phyloP scores from a whole-genome alignment of 768 basidiomycete genomes.

The Phlebiopsis flavidoalba region DNA sequence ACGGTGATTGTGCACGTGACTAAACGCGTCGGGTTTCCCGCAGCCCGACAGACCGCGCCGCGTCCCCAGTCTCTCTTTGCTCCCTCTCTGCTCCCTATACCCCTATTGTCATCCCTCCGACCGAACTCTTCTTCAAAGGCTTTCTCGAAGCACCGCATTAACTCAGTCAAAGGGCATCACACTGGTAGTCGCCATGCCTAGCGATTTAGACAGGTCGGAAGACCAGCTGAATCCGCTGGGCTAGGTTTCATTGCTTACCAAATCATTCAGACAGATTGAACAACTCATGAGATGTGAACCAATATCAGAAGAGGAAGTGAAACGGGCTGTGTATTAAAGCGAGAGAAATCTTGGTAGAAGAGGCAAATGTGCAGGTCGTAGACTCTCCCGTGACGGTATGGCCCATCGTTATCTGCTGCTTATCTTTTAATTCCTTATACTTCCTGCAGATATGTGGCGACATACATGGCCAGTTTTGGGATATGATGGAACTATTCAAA shows the following conservation, averaged over 20 bases:
- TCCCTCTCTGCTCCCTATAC: too few relatives aligned
- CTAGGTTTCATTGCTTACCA: conserved; percentile 6
- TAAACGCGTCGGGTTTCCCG: too few relatives aligned
- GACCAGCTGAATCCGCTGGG: conserved; percentile 19
- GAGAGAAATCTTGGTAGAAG: conserved; percentile 93
- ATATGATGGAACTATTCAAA: conserved; percentile 92
- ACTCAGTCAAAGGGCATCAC: too few relatives aligned
- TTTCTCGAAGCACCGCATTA: too few relatives aligned
- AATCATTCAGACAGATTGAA: conserved; percentile 74
- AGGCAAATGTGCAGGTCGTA: conserved; percentile 94
- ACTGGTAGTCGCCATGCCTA: too few relatives aligned
- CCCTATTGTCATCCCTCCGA: too few relatives aligned
- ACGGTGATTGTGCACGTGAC: too few relatives aligned
- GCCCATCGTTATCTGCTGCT: conserved; percentile 10
- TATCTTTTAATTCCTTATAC: not conserved
- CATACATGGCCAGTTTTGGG: conserved; percentile 97
- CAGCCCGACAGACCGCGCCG: too few relatives aligned
- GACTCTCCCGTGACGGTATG: conserved; percentile 93
- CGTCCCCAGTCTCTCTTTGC: too few relatives aligned
- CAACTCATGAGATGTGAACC: conserved; percentile 91
- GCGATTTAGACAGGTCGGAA: conserved; percentile 53
- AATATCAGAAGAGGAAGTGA: conserved; percentile 94
- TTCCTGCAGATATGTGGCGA: conserved; percentile 77
- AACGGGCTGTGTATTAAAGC: conserved; percentile 93
- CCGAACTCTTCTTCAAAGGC: too few relatives aligned